Evolutionary conservation across 139 green algal species (phyloP), one percentile per base, ranked within the genome.

Genomic region (Picochlorum sp.): DNA sequence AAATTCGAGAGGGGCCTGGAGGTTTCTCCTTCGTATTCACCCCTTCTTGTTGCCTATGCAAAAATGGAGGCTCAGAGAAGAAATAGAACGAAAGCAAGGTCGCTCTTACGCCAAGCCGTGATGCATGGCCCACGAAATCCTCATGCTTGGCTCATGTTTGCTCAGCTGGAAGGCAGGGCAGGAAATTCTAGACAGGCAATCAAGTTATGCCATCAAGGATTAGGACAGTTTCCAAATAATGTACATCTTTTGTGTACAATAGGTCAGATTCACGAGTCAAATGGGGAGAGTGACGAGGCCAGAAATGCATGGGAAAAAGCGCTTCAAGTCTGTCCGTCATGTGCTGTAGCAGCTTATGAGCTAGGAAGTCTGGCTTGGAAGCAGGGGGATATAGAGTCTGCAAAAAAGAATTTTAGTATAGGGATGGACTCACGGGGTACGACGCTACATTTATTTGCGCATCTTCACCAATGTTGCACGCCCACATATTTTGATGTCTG

Each of bases 321-420:
- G 3, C 47, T 82, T 29, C 25, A 25, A 8, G 7, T 65, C 33
- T 59, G 85, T 2, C 59, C 73, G 1, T 20, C 7, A 10, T 81
- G 80, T 44, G 72, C 71, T 12, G 51, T 76, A 52, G 63, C 83
- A 55, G 81, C 67, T 45, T 57, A 81, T 54, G 78, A 74, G 16
- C 54, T 78, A 33, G 83, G 69, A 1, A 44, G 63, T 31, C 55
- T 83, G 57, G 59, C 71, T 14, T 69, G 78, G 64, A 61, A 80
- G 43, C 36, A 75, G 26, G 82, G 83, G 2, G 33, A 71, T 13
- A 18, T 74, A 50, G 44, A 59, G 5, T 54, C 37, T 2, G 79
- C 77, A 0, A 50, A 53, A 29, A 13, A 29, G n/a, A n/a, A n/a
- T n/a, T n/a, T n/a, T n/a, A n/a, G n/a, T n/a, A n/a, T n/a, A n/a